Conservation (phyloP, 2,329 filamentous ascomycete species). For the Monosporascus sp. region DNA sequence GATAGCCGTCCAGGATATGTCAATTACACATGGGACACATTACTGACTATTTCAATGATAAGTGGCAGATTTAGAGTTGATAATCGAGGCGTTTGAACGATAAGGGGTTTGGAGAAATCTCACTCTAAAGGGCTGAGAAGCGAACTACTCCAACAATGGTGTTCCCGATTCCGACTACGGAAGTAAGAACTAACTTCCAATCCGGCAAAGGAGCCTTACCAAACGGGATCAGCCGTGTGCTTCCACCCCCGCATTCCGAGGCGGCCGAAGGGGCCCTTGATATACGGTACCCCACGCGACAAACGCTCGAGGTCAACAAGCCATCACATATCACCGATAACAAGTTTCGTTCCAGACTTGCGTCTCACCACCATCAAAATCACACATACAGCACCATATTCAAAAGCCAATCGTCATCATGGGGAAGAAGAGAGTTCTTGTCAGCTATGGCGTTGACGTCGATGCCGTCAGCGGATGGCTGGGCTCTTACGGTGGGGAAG, state of each 20-base stretch:
- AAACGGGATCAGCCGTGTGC: no score
- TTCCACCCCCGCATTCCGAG: no score
- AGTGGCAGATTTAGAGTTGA: neutral
- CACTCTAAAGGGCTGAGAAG: neutral
- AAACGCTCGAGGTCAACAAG: no score
- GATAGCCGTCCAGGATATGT: no score
- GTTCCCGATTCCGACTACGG: neutral
- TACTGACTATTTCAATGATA: neutral
- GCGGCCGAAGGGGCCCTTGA: no score
- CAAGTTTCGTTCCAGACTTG: no score
- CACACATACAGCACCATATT: neutral
- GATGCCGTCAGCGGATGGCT: conserved; percentile 75
- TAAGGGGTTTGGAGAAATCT: neutral
- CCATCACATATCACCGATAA: no score
- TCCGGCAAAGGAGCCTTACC: no score
- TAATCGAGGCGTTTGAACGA: neutral
- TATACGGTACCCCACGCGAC: no score
- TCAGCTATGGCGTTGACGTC: conserved; percentile 65
- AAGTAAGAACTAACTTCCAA: neutral
- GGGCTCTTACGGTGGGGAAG: conserved; percentile 69
- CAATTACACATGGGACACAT: neutral
- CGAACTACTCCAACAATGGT: neutral
- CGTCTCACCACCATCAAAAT: no score
- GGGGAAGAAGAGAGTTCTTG: conserved; percentile 18
- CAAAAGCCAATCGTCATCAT: conserved; percentile 2